Evolutionary conservation across 768 basidiomycete genomes (phyloP).

Genomic region (Erythrobasidium yunnanense): DNA sequence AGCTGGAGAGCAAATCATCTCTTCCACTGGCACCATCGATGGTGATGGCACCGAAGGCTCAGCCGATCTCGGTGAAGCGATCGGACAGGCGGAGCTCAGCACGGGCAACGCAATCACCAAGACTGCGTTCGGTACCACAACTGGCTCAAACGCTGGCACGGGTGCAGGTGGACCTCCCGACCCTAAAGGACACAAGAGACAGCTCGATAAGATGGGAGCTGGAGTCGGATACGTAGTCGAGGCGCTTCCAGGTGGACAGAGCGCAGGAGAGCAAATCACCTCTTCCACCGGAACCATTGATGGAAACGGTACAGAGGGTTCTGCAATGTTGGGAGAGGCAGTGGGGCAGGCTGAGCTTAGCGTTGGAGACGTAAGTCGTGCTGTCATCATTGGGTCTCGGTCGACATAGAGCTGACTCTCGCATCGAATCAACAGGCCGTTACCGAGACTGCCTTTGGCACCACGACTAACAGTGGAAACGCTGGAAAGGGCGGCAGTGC

Average conservation of each 20-base stretch:
- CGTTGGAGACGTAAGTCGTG: neutral
- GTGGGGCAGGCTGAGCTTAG: neutral
- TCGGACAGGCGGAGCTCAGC: no score
- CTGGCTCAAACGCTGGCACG: no score
- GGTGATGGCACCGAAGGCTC: no score
- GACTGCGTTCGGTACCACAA: no score
- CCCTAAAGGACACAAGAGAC: neutral
- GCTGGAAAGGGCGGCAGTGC: neutral
- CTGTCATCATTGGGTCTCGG: no score
- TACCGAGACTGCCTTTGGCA: neutral
- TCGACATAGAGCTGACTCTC: no score
- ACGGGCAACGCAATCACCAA: no score
- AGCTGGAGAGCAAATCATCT: no score
- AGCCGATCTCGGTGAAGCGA: no score
- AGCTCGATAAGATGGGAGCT: neutral
- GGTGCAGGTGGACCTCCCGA: no score
- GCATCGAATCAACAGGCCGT: no score
- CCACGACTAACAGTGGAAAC: neutral
- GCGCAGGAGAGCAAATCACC: neutral
- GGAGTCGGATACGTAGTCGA: neutral
- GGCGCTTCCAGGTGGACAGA: neutral
- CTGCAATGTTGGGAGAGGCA: neutral
- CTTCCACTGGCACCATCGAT: no score
- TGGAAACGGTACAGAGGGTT: neutral
- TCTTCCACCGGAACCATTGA: neutral